Base-by-base conservation (phyloP, 2,329 filamentous ascomycete genomes). In the Arthroderma sp. region DNA sequence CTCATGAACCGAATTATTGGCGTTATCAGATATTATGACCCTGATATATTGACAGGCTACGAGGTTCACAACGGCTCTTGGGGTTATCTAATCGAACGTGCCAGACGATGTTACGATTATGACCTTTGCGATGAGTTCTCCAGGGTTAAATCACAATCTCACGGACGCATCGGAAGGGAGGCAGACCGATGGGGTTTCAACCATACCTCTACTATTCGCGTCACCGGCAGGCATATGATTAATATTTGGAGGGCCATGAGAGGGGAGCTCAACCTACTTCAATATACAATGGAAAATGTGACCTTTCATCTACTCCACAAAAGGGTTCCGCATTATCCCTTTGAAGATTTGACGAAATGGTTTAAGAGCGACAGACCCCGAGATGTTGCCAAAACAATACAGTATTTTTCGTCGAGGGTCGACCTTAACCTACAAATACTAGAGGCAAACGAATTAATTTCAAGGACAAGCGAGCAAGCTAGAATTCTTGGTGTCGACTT, bases 211-310 rank as follows among this genome's bases (percentile, higher is more conserved):
- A 91, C 88, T 2, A 90, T 97, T 63, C 84, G 84, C 58, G 82
- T 98, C n/a, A 96, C 91, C 0, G 93, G 93, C 4, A 81, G 93
- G 60, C 91, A 97, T 68, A 89, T 95, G 79, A 91, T 98, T 74
- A 97, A 97, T 64, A 87, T 97, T 49, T 97, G 93, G 90, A 82
- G 91, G 64, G 90, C 91, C 0, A 96, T 98, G 91, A 82, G 89
- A 58, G 82, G 85, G n/a, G 91, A 96, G 71, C 74, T 98, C 28
- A 94, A 91, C 63, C 75, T 98, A 28, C 78, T 95, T 9, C 91
- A 96, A 67, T 97, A 98, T 67, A 95, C 88, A 0, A 87, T 97
- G 82, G 93, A 97, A 70, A 96, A 95, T 65, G 88, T 97, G 2
- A 88, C 83, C 0, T 97, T 94, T 76, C 90, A 97, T 71, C 71